A percentile compares a stretch with the other conserved stretches of the same genome.
Conservation (phyloP, 2,329 filamentous ascomycete genomes). For the Arthrinium phaeospermum region DNA sequence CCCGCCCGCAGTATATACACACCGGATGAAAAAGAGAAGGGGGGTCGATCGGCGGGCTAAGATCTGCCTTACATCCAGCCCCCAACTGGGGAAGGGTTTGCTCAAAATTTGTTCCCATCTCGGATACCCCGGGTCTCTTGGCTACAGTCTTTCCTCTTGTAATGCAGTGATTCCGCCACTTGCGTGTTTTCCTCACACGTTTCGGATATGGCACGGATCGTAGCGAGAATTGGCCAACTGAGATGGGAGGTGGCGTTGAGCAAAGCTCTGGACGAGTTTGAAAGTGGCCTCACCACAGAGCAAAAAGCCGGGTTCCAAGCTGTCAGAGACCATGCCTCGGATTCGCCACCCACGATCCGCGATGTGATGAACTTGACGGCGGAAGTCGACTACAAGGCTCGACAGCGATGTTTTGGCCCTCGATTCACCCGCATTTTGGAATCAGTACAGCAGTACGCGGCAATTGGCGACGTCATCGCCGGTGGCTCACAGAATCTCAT, state of each 20-base stretch:
- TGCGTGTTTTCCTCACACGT: too few species aligned
- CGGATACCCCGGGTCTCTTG: too few species aligned
- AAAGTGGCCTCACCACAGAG: conserved; percentile 41
- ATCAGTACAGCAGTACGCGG: conserved; percentile 48
- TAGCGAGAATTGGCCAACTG: background rate
- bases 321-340: conserved; percentile 27
- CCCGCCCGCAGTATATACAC: too few species aligned
- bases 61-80: too few species aligned
- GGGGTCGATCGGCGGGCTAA: too few species aligned
- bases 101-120: too few species aligned
- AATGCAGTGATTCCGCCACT: too few species aligned
- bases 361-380: conserved; percentile 49
- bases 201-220: background rate
- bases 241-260: background rate
- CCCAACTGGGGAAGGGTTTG: too few species aligned
- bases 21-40: too few species aligned
- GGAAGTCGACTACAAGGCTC: conserved; percentile 39
- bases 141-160: too few species aligned
- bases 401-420: conserved; percentile 44
- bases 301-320: conserved; percentile 40
- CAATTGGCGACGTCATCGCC: conserved; percentile 47
- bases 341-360: conserved; percentile 34
- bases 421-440: conserved; percentile 48
- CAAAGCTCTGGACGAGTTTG: conserved; percentile 37
- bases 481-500: conserved; percentile 51